phyloP scores from a whole-genome alignment of 1,284 basidiomycete species.

The Chalciporus piperatoides region DNA sequence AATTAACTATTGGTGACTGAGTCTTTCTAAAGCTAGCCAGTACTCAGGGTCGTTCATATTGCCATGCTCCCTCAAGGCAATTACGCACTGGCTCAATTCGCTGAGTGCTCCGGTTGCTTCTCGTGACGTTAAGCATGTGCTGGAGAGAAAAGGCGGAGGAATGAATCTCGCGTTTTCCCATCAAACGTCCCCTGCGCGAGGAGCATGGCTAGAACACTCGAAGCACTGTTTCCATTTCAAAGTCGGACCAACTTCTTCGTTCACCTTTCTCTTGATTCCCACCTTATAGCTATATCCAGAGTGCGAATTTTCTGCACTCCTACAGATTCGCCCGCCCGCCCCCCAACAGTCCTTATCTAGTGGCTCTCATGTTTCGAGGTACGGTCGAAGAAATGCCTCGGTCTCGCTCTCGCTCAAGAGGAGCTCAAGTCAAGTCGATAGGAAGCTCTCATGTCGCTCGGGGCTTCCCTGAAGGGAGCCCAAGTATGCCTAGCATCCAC shows the following conservation, averaged over 20 bases:
- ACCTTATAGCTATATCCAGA: slow-evolving; percentile 29
- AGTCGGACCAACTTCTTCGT: slow-evolving; percentile 28
- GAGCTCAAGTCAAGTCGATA: slow-evolving; percentile 26
- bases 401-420: slow-evolving; percentile 29
- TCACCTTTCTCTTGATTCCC: slow-evolving; percentile 28
- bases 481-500: slow-evolving; percentile 23
- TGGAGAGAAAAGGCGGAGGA: slow-evolving; percentile 30
- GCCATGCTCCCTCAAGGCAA: slow-evolving; percentile 35
- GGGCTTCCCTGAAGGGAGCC: slow-evolving; percentile 33
- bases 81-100: slow-evolving; percentile 37
- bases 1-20: slow-evolving; percentile 31
- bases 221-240: slow-evolving; percentile 37
- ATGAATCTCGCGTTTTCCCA: slow-evolving; percentile 37
- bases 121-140: slow-evolving; percentile 33
- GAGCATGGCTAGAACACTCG: slow-evolving; percentile 37
- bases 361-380: slow-evolving; percentile 32
- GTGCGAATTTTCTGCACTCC: slow-evolving; percentile 15
- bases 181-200: slow-evolving; percentile 29
- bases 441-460: slow-evolving; percentile 26
- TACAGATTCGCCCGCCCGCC: slow-evolving; percentile 26
- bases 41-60: slow-evolving; percentile 29
- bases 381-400: slow-evolving; percentile 28
- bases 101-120: slow-evolving; percentile 34
- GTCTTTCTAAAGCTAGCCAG: slow-evolving; percentile 22
- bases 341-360: slow-evolving; percentile 25